Percentiles rank a stretch among this genome's conserved stretches.
Conservation (phyloP, 2,329 filamentous ascomycete species). For the Alternaria burnsii region DNA sequence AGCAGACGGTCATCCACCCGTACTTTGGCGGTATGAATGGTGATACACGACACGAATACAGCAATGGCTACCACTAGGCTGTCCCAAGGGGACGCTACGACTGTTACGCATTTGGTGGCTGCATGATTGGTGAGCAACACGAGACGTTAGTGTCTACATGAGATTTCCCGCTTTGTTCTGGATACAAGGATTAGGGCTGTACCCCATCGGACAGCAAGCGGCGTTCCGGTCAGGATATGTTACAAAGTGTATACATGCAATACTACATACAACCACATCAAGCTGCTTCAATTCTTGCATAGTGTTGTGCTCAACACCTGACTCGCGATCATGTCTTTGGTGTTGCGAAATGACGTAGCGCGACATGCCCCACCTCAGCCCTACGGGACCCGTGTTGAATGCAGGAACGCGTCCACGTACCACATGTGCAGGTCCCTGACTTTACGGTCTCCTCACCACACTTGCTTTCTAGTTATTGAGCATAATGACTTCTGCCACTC, state of each 20-base stretch:
- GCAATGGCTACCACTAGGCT: conserved; percentile 42
- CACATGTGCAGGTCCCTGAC: conserved; percentile 4
- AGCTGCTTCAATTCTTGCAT: conserved; percentile 3
- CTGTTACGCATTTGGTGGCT: conserved; percentile 37
- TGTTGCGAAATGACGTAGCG: conserved; percentile 36
- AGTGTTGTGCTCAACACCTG: neutral
- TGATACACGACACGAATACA: conserved; percentile 48
- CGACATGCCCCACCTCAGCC: conserved; percentile 42
- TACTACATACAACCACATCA: neutral
- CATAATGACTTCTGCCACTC: conserved; percentile 40
- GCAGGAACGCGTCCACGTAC: conserved; percentile 21
- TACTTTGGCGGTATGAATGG: conserved; percentile 72
- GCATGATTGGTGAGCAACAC: conserved; percentile 26
- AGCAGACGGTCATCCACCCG: conserved; percentile 83
- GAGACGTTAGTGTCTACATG: conserved; percentile 19
- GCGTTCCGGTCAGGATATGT: conserved; percentile 34
- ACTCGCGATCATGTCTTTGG: conserved; percentile 3
- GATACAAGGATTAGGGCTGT: conserved; percentile 27
- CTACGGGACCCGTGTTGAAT: conserved; percentile 20
- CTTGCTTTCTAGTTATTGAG: neutral
- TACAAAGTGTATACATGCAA: conserved; percentile 16
- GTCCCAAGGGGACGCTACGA: conserved; percentile 41
- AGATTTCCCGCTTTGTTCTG: conserved; percentile 30
- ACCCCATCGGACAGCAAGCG: conserved; percentile 25
- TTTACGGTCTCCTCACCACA: neutral